Evolutionary conservation across 345 rosid species (phyloP).

Genomic region (Camelina neglecta): DNA sequence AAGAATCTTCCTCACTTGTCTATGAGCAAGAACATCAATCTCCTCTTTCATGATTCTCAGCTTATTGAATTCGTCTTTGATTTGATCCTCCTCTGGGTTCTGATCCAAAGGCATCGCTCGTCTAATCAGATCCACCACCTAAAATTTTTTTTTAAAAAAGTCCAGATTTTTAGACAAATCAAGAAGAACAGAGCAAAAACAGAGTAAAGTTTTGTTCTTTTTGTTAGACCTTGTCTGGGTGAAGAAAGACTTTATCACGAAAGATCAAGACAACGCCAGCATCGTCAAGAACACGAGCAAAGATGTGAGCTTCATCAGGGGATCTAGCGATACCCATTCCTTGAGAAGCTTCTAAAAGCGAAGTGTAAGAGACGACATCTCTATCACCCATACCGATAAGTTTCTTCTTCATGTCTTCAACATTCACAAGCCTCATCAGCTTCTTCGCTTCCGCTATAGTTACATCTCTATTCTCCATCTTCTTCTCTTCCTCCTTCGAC

Average conservation of each 20-base stretch:
- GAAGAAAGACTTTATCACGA: slow-evolving; percentile 84
- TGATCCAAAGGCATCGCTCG: slow-evolving; percentile 76
- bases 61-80: slow-evolving; percentile 64
- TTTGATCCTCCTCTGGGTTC: slow-evolving; percentile 71
- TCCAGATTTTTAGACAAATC: not conserved
- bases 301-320: slow-evolving; percentile 69
- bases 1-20: slow-evolving; percentile 80
- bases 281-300: slow-evolving; percentile 83
- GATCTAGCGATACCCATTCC: slow-evolving; percentile 76
- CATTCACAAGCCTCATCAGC: slow-evolving; percentile 85
- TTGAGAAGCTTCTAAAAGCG: slow-evolving; percentile 67
- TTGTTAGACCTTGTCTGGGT: slow-evolving; percentile 77
- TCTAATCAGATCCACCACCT: slow-evolving; percentile 92
- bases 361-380: slow-evolving; percentile 65
- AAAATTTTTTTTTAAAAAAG: not conserved
- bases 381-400: slow-evolving; percentile 63
- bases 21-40: slow-evolving; percentile 82
- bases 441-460: slow-evolving; percentile 70
- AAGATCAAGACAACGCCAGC: slow-evolving; percentile 87
- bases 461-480: slow-evolving; percentile 25
- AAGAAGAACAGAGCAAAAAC: not conserved
- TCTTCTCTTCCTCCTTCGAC: slow-evolving; percentile 15
- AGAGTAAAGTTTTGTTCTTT: not conserved
- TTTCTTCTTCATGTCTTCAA: slow-evolving; percentile 70
- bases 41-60: slow-evolving; percentile 74